These are phyloP conservation scores for Coniochaeta prunicola DNA, from an alignment of 2,329 filamentous ascomycete genomes.

Conservation along the genomic window DNA sequence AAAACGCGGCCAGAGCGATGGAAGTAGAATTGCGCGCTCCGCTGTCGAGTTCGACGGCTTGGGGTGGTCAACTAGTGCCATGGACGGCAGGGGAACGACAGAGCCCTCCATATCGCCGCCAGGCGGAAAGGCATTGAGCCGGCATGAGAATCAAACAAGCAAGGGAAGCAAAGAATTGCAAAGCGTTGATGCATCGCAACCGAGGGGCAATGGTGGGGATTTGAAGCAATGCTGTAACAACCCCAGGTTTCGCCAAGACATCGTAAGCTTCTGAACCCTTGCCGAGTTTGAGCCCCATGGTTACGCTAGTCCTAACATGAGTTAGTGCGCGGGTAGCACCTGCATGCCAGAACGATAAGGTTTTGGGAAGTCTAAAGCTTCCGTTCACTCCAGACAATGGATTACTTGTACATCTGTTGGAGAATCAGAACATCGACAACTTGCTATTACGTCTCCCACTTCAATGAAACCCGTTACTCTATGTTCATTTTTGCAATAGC, in stretches of 20 bases:
- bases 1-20: neutral
- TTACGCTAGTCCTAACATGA: neutral
- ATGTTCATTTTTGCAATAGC: too few species aligned
- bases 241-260: constrained; percentile 20
- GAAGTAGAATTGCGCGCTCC: neutral
- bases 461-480: too few species aligned
- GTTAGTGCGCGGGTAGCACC: neutral
- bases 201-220: constrained; percentile 14
- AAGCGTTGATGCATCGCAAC: constrained; percentile 17
- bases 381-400: neutral
- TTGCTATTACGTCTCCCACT: neutral
- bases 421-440: neutral
- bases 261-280: neutral
- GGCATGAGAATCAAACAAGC: neutral
- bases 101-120: neutral
- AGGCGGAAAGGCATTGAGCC: constrained; percentile 15
- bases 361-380: neutral
- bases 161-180: neutral
- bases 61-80: neutral
- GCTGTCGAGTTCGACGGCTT: neutral
- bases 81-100: neutral
- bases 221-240: constrained; percentile 28
- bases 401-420: neutral
- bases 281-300: neutral
- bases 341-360: neutral